Evolutionary conservation across 495 filamentous ascomycete species (phyloP), one percentile per base, ranked within the genome.

Genomic region (Penicillium angulare): DNA sequence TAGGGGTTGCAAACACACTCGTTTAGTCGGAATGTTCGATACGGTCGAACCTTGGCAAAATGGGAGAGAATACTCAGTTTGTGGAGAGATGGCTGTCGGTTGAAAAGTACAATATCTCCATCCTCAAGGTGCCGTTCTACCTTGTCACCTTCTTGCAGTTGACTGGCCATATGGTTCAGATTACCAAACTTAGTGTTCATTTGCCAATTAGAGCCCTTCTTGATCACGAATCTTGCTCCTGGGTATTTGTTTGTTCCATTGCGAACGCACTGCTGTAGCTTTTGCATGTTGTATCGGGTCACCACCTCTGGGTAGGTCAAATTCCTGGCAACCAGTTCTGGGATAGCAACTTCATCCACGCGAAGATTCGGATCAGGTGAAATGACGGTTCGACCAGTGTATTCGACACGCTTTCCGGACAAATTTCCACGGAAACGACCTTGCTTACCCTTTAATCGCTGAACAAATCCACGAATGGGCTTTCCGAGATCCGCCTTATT

Each of bases 1-100:
- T 98, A 98, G 7, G 93, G 93, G 35, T 89, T 92, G 65, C 93
- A 98, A 6, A 95, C 93, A 80, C 93, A 97, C 64, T 98, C 93
- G 63, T 98, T 98, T 43, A 98, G 78, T 38, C 93, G 86, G 69
- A 98, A 97, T 0, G 93, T 98, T 64, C 92, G 85, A 83, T 95
- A 92, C 5, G 92, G 93, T 42, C 95, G 86, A 41, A 98, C 83
- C 65, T 95, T 96, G 50, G 85, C 93, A 59, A 84, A 85, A 71
- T 98, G 93, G 59, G 86, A 89, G 63, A 98, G 88, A 66, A 98
- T 97, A 80, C 88, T 93, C 50, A 98, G 85, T 62, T 97, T 98
- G 79, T 98, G 93, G 16, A 98, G 82, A 0, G 95, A 97, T 0
- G 93, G 93, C 69, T 98, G 93, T 42, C 93, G 89, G 64, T 98